Evolutionary conservation across 768 basidiomycete species (phyloP).

Genomic region (Podaxis sp.): DNA sequence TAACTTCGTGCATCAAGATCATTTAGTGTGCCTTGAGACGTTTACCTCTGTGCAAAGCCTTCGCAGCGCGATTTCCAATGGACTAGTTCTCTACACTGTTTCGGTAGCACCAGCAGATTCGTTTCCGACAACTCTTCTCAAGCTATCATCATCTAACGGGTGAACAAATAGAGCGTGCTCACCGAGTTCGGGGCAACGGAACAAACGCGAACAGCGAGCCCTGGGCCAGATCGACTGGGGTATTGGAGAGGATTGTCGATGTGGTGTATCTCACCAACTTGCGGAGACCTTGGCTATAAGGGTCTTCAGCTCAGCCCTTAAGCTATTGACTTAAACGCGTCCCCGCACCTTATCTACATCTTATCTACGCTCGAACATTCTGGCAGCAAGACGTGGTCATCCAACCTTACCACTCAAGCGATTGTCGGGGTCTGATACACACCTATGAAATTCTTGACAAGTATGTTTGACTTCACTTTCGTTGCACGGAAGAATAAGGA

Average conservation of each 20-base stretch:
- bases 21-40: background rate
- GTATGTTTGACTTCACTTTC: no score
- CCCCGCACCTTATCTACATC: no score
- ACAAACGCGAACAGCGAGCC: background rate
- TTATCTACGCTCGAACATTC: no score
- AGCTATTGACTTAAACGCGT: no score
- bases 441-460: background rate
- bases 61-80: background rate
- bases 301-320: no score
- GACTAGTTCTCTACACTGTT: background rate
- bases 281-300: no score
- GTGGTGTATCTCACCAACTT: background rate
- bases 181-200: background rate
- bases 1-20: background rate
- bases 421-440: no score
- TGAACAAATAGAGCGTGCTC: background rate
- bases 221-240: background rate
- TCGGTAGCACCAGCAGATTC: background rate
- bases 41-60: background rate
- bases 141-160: background rate
- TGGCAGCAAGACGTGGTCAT: no score
- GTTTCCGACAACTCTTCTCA: background rate
- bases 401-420: no score
- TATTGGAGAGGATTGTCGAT: no score
- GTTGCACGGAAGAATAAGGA: background rate